Percentiles rank a stretch among this genome's conserved stretches.
Evolutionary conservation across 2,329 filamentous ascomycete genomes (phyloP).

Genomic region (Coleophoma eucalyptorum): DNA sequence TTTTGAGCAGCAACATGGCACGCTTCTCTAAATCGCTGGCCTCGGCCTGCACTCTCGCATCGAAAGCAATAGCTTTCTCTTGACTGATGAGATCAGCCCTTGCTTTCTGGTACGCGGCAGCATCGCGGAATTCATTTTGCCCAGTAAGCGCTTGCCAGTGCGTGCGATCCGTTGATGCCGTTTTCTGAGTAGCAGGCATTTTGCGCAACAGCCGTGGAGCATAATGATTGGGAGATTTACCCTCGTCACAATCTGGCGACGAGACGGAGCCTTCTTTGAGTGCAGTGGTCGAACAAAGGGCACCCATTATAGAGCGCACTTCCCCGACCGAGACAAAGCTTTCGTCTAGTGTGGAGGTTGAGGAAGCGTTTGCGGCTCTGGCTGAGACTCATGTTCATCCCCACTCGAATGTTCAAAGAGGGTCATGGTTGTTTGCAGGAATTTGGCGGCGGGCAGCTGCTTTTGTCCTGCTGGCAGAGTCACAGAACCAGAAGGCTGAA

Average conservation of each 20-base stretch:
- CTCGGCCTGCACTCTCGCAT: constrained; percentile 16
- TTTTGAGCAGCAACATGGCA: constrained; percentile 22
- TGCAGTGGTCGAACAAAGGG: constrained; percentile 19
- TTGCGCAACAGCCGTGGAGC: constrained; percentile 18
- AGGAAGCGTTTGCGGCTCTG: too few relatives aligned
- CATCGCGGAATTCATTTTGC: constrained; percentile 12
- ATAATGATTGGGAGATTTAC: constrained; percentile 5
- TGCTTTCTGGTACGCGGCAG: constrained; percentile 16
- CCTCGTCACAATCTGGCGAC: not conserved
- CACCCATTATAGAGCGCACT: constrained; percentile 15
- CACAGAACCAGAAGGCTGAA: too few relatives aligned
- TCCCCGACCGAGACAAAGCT: too few relatives aligned
- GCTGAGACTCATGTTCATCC: too few relatives aligned
- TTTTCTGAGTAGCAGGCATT: constrained; percentile 15
- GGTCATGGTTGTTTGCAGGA: too few relatives aligned
- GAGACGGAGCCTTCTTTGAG: constrained; percentile 24
- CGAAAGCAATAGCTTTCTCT: constrained; percentile 23
- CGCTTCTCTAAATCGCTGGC: constrained; percentile 21
- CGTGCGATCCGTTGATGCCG: constrained; percentile 8
- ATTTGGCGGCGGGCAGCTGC: too few relatives aligned
- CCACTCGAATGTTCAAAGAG: not conserved
- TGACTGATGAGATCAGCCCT: constrained; percentile 14
- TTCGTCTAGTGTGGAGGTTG: too few relatives aligned
- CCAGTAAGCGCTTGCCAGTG: constrained; percentile 10
- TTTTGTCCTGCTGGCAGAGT: too few relatives aligned